Base-by-base conservation (phyloP, 2,329 filamentous ascomycete genomes). In the Aureobasidium sp. region DNA sequence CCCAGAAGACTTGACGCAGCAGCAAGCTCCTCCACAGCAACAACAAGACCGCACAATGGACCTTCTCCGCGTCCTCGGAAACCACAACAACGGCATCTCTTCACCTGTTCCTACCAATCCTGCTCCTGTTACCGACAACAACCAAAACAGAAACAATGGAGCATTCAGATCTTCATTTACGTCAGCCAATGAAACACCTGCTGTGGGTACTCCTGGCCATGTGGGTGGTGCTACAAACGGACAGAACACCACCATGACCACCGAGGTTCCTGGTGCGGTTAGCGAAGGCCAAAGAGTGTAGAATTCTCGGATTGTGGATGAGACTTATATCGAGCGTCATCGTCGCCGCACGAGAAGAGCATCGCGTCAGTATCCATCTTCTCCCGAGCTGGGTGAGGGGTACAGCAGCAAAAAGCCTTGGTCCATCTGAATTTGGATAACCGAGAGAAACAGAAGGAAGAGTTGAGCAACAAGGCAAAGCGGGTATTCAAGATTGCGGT, bases 41-140 rank as follows among this genome's bases (percentile, higher is more conserved):
- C 45, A 60, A n/a, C 33, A 50, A 59, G 35, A 47, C 27, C 48
- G 48, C 4, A 53, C 59, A n/a, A 61, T 61, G 59, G 49, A 61
- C 37, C 40, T 61, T 9, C 39, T 61, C 1, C 48, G 49, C 19
- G 27, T 61, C 3, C 49, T 61, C 31, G 40, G 59, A n/a, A 52
- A 31, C 29, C 35, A 61, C 47, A 24, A 48, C 14, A 47, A 47
- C 14, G 19, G 42, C 44, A 44, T 56, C 33, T 22, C 24, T 11
- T 31, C 27, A 15, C 19, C 44, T 45, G 22, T 14, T 15, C 5
- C 22, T 19, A 17, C 31, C 15, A 35, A 12, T 6, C 9, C 49
- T 11, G 9, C n/a, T 12, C 31, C 29, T 11, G 37, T 37, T n/a
- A 37, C n/a, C 40, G 40, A 31, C 12, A 44, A 37, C 22, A 17